Evolutionary conservation across 495 filamentous ascomycete species (phyloP).

Genomic region (Pyrenopolyporus hunteri): DNA sequence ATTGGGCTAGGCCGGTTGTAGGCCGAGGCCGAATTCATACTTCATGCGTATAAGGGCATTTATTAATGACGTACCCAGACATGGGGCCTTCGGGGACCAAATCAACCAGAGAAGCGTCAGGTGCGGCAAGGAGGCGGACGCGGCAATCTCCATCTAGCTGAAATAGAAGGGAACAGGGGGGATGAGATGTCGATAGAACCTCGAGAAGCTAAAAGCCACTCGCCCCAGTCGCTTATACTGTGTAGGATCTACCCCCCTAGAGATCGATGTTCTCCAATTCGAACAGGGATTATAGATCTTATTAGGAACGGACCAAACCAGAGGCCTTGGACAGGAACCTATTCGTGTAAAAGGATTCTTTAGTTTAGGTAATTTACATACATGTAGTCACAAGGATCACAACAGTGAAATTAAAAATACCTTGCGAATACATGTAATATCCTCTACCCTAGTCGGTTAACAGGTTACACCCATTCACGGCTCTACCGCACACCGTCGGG

Average conservation of each 20-base stretch:
- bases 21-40: background rate
- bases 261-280: slow-evolving; percentile 36
- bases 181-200: slow-evolving; percentile 20
- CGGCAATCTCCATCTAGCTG: slow-evolving; percentile 35
- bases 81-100: slow-evolving; percentile 31
- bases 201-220: slow-evolving; percentile 26
- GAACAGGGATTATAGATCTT: slow-evolving; percentile 36
- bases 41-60: slow-evolving; percentile 17
- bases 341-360: background rate
- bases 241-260: slow-evolving; percentile 33
- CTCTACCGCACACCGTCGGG: too few species aligned
- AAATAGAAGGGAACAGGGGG: slow-evolving; percentile 25
- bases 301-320: slow-evolving; percentile 28
- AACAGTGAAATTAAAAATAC: background rate
- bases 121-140: slow-evolving; percentile 16
- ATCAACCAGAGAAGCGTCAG: slow-evolving; percentile 16
- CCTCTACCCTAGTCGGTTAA: background rate
- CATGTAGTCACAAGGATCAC: background rate
- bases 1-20: slow-evolving; percentile 21
- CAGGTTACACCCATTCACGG: slow-evolving; percentile 2
- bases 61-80: slow-evolving; percentile 30
- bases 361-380: slow-evolving; percentile 5
- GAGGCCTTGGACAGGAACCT: slow-evolving; percentile 13
- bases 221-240: slow-evolving; percentile 32
- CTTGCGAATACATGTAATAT: too few species aligned